Base-by-base conservation (phyloP, 1,139 yeast species). In the Nadsonia starkeyi-henricii region DNA sequence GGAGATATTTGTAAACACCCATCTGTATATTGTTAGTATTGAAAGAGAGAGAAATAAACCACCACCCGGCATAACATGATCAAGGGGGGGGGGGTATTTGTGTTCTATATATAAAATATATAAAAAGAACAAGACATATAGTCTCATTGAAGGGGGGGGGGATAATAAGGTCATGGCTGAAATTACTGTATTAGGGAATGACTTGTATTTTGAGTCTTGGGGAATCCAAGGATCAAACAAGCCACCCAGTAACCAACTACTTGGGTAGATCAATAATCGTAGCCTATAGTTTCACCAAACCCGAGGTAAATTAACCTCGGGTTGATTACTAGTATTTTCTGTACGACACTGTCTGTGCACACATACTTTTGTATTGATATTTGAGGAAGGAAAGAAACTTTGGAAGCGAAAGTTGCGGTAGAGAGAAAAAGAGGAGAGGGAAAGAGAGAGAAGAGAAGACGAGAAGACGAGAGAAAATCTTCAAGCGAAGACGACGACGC, bases 1-100 rank as follows among this genome's bases (percentile, higher is more conserved):
- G 96, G 73, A 91, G 83, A 75, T 91, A 91, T 76, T 91, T 91
- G 94, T 91, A 91, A 79, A 97, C 98, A 81, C 98, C 97, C 98
- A 91, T 85, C 71, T 45, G 55, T 44, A n/a, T 46, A 43, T 45
- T 37, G 42, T 49, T 36, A 39, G 53, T 49, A 46, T 26, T 26
- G 7, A 12, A 33, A n/a, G 4, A 13, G 5, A 33, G 4, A 3
- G 28, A 23, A 33, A 33, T 9, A 33, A 8, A n/a, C 15, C 39
- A 33, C 39, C 39, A 26, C 30, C 30, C 30, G 5, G 39, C 39
- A 33, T 33, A 33, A 33, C 17, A 33, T 33, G 39, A 33, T 33
- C 39, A 33, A 33, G 39, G 39, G 39, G 4, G 4, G 12, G 39
- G 39, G 39, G 4, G 4, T 33, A 33, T 33, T 33, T 7, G 39